Evolutionary conservation across 1,284 basidiomycete species (phyloP).

Genomic region (Athelia sp.): DNA sequence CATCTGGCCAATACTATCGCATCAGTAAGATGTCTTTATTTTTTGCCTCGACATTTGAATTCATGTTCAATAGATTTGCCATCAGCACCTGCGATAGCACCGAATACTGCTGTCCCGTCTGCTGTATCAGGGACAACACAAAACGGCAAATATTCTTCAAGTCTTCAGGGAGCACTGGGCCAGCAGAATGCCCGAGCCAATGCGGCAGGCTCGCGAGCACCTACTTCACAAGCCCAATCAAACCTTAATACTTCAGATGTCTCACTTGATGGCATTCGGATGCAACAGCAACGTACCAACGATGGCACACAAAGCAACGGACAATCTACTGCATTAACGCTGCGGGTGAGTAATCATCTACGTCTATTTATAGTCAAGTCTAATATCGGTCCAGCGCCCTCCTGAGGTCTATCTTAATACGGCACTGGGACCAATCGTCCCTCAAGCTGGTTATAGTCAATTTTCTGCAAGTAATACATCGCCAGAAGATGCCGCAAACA

Average conservation of each 20-base stretch:
- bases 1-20: background rate
- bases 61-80: background rate
- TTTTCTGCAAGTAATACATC: too few species aligned
- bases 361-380: too few species aligned
- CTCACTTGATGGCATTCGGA: background rate
- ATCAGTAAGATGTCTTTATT: background rate
- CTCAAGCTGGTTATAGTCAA: too few species aligned
- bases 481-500: too few species aligned
- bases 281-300: background rate
- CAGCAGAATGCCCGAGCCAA: background rate
- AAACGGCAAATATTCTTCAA: background rate
- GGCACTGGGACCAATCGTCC: too few species aligned
- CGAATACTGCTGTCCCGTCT: too few species aligned
- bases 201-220: background rate
- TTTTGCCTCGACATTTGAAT: background rate
- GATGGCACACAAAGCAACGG: background rate
- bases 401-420: too few species aligned
- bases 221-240: background rate
- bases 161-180: background rate
- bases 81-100: background rate
- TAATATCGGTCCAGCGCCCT: too few species aligned
- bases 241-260: background rate
- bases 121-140: too few species aligned
- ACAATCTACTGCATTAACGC: too few species aligned
- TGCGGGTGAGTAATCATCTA: too few species aligned